phyloP scores from a whole-genome alignment of 768 basidiomycete genomes.

The Dacryopinax primogenitus region DNA sequence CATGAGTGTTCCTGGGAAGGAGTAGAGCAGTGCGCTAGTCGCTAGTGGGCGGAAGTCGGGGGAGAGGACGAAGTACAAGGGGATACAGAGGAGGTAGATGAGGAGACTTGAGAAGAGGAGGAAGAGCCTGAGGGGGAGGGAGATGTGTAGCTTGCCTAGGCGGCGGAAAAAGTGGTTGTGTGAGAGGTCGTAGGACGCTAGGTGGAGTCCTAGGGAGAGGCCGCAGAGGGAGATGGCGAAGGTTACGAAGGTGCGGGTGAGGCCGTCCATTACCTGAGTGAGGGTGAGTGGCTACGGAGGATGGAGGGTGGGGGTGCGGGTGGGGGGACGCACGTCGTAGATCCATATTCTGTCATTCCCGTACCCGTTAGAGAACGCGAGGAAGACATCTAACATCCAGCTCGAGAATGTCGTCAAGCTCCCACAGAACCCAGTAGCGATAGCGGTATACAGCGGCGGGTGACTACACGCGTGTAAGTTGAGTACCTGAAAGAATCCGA shows the following conservation, averaged over 20 bases:
- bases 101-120: slow-evolving; percentile 46
- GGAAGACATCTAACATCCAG: slow-evolving; percentile 84
- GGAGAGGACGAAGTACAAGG: slow-evolving; percentile 66
- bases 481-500: slow-evolving; percentile 11
- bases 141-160: slow-evolving; percentile 11
- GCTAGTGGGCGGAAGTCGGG: slow-evolving; percentile 57
- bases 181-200: slow-evolving; percentile 26
- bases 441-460: slow-evolving; percentile 72
- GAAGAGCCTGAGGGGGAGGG: slow-evolving; percentile 35
- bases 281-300: neutral
- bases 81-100: slow-evolving; percentile 60
- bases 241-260: slow-evolving; percentile 69
- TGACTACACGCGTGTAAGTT: slow-evolving; percentile 41
- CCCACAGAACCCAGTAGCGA: slow-evolving; percentile 91
- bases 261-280: slow-evolving; percentile 69
- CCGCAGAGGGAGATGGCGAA: slow-evolving; percentile 64
- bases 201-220: slow-evolving; percentile 56
- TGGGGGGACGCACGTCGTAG: slow-evolving; percentile 44
- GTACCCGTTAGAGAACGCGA: slow-evolving; percentile 64
- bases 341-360: slow-evolving; percentile 49
- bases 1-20: slow-evolving; percentile 75
- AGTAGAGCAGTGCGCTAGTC: slow-evolving; percentile 77
- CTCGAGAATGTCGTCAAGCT: slow-evolving; percentile 92
- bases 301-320: slow-evolving; percentile 12
- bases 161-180: neutral